Percentiles rank a stretch among this genome's conserved stretches.
Conservation (phyloP, 202 grass and related monocot genomes). For the Schoenoplectus tabernaemontani region DNA sequence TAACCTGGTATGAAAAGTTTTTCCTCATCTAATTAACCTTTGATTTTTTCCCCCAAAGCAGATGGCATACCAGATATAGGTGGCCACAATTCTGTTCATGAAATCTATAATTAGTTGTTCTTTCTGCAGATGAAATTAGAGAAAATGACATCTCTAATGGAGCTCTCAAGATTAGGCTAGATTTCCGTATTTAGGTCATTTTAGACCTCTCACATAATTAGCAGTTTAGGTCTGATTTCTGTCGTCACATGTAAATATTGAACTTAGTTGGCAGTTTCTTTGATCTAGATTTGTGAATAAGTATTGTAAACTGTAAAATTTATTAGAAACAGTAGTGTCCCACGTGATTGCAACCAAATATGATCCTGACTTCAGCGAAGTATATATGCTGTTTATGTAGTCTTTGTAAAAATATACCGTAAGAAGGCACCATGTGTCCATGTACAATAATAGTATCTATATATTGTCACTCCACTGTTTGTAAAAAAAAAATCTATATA, state of each 20-base stretch:
- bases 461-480: too few species aligned
- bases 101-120: not conserved
- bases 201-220: not conserved
- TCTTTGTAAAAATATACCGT: not conserved
- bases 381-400: not conserved
- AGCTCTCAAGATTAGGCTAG: not conserved
- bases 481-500: too few species aligned
- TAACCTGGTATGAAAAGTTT: not conserved
- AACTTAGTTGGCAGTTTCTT: not conserved
- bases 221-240: too few species aligned
- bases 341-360: not conserved
- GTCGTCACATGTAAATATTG: conserved; percentile 1
- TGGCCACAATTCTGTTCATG: not conserved
- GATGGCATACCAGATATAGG: not conserved
- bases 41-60: not conserved
- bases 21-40: too few species aligned
- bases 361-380: not conserved
- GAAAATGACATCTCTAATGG: not conserved
- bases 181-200: not conserved
- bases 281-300: conserved; percentile 14
- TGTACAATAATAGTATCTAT: not conserved
- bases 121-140: not conserved
- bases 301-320: not conserved
- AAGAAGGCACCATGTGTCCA: not conserved
- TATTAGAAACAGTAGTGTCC: not conserved